These are phyloP conservation scores for Leishmania martiniquensis DNA, from an alignment of 208 protist genomes.

Conservation along the genomic window DNA sequence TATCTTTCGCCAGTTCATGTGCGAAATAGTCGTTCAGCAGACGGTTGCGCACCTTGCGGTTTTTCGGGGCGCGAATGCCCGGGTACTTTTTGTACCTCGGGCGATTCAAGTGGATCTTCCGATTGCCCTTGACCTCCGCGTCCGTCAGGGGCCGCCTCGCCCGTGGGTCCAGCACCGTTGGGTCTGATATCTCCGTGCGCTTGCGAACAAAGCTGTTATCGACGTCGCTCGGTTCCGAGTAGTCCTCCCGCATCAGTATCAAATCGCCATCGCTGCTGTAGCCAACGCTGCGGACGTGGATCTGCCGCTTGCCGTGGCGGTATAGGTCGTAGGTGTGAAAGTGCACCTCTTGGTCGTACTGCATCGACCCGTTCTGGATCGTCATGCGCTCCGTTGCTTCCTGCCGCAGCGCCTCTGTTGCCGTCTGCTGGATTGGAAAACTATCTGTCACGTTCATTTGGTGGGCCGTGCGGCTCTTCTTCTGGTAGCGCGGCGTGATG, in stretches of 20 bases:
- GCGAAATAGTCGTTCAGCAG: slow-evolving; percentile 86
- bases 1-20: slow-evolving; percentile 48
- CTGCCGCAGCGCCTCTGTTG: slow-evolving; percentile 50
- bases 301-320: slow-evolving; percentile 73
- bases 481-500: slow-evolving; percentile 81
- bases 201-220: slow-evolving; percentile 60
- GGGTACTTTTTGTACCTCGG: slow-evolving; percentile 87
- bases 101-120: slow-evolving; percentile 51
- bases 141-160: slow-evolving; percentile 75
- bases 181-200: slow-evolving; percentile 56
- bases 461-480: slow-evolving; percentile 57
- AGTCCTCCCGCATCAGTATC: slow-evolving; percentile 76
- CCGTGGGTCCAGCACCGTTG: slow-evolving; percentile 76
- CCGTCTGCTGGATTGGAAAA: slow-evolving; percentile 38
- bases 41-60: slow-evolving; percentile 79
- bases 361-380: slow-evolving; percentile 58
- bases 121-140: slow-evolving; percentile 41
- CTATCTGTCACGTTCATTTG: slow-evolving; percentile 76
- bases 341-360: slow-evolving; percentile 73
- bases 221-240: slow-evolving; percentile 79
- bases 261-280: slow-evolving; percentile 90
- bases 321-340: slow-evolving; percentile 91
- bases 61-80: slow-evolving; percentile 73
- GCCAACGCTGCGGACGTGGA: slow-evolving; percentile 78
- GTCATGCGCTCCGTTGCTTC: slow-evolving; percentile 71